These are phyloP conservation scores for Cordyceps pruinosa DNA, from an alignment of 2,329 filamentous ascomycete genomes.

Conservation along the genomic window DNA sequence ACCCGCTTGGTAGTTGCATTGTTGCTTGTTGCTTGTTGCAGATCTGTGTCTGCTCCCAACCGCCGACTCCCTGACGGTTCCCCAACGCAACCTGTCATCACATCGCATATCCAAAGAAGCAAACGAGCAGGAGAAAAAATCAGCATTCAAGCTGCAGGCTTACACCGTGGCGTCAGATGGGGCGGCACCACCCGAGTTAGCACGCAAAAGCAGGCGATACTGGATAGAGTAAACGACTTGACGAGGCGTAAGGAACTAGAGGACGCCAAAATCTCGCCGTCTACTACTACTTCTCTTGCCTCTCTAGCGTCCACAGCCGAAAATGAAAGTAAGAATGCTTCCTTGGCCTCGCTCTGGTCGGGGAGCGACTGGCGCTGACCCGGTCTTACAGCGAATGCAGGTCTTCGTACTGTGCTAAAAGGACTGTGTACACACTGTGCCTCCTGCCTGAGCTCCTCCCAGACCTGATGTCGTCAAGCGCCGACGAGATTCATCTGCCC, in stretches of 20 bases:
- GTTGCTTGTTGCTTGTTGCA: too few relatives aligned
- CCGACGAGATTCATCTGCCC: background rate
- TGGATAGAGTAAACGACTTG: background rate
- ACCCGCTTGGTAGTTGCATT: too few relatives aligned
- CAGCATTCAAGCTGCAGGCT: too few relatives aligned
- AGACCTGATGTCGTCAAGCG: background rate
- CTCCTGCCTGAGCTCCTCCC: background rate
- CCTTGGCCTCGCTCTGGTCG: background rate
- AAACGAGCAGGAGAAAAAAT: background rate
- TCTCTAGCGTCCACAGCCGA: constrained; percentile 1
- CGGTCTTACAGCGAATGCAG: background rate
- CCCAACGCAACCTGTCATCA: too few relatives aligned
- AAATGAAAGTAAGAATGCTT: background rate
- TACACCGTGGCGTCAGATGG: background rate
- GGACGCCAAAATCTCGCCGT: background rate
- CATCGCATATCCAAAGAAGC: background rate
- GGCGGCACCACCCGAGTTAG: background rate
- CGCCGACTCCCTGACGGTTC: too few relatives aligned
- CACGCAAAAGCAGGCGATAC: background rate
- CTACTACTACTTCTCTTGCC: too few relatives aligned
- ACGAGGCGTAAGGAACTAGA: background rate
- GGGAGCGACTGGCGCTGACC: constrained; percentile 1
- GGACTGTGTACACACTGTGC: background rate
- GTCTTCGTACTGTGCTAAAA: background rate
- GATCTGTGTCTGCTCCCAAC: too few relatives aligned